Base-by-base conservation (phyloP, 306 rosid genomes). In the Trichosanthes cucumerina region DNA sequence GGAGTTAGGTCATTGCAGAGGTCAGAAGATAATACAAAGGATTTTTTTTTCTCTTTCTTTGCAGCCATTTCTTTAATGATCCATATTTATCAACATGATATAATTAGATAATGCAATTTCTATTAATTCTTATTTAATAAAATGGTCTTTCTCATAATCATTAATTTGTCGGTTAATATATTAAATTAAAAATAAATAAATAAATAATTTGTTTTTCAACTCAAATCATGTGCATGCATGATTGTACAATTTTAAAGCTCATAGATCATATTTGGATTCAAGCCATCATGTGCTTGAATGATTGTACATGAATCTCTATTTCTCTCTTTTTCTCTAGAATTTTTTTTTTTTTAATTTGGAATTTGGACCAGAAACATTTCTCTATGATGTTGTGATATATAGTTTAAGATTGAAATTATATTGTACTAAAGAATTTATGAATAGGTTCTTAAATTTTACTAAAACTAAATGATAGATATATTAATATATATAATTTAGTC, bases 261-360 rank as follows among this genome's bases (percentile, higher is more conserved):
- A 39, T 66, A 14, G 12, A 34, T 41, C 38, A 69, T 69, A n/a
- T 69, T 41, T 69, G 54, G 75, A 69, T 69, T 69, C 54, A 43
- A 43, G 54, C 23, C 54, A 69, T 69, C 54, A 69, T 69, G 75
- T 69, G 75, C 75, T 43, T 69, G 11, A 54, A 69, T 69, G 36
- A 44, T 69, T 39, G 26, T 65, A 3, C 18, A 41, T 43, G n/a
- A 43, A 69, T 23, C 36, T 66, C 12, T 69, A n/a, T 4, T 21
- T 66, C 2, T 66, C 47, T 60, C 38, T 62, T 3, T 28, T 60
- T 14, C 12, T 60, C 26, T 60, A 1, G 10, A 7, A 2, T 15
- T 13, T 2, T 62, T 13, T 6, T 12, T 9, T 3, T 9, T 1
- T 21, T 56, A 4, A 2, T 50, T 50, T 50, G 5, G 50, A 12